Evolutionary conservation across 148 eudicot genomes (phyloP).

Genomic region (Fagopyrum tataricum): DNA sequence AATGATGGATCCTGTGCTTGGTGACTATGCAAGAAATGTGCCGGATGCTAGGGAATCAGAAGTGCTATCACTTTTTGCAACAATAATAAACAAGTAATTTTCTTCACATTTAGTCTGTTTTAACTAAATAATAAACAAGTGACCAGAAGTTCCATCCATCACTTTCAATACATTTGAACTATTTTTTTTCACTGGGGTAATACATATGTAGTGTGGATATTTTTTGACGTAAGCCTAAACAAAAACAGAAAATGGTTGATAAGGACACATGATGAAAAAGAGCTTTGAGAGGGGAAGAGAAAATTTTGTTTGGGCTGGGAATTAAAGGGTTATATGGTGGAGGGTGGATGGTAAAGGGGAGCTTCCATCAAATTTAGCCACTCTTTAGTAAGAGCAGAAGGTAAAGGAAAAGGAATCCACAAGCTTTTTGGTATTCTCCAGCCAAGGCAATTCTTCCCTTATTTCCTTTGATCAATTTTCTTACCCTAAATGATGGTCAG

Average conservation of each 20-base stretch:
- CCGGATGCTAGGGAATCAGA: conserved; percentile 99
- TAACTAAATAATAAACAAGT: no score
- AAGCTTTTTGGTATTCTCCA: background rate
- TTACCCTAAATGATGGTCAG: background rate
- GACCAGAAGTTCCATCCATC: background rate
- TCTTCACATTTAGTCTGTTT: background rate
- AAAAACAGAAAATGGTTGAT: background rate
- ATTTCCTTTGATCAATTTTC: background rate
- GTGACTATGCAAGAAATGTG: conserved; percentile 90
- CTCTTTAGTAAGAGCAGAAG: background rate
- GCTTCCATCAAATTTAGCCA: conserved; percentile 3
- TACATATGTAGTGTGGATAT: background rate
- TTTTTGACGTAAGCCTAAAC: background rate
- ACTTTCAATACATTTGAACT: background rate
- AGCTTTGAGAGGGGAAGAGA: background rate
- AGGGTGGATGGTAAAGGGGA: background rate
- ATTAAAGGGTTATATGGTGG: background rate
- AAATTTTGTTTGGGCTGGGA: background rate
- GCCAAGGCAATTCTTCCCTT: background rate
- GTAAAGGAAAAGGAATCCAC: background rate
- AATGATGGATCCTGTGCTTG: conserved; percentile 99
- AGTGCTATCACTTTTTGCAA: conserved; percentile 92
- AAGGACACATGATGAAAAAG: background rate
- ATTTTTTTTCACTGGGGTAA: background rate
- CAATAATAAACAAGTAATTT: conserved; percentile 89